Conservation (phyloP, 192 early-diverging fungal species). For the Coemansia sp. region DNA sequence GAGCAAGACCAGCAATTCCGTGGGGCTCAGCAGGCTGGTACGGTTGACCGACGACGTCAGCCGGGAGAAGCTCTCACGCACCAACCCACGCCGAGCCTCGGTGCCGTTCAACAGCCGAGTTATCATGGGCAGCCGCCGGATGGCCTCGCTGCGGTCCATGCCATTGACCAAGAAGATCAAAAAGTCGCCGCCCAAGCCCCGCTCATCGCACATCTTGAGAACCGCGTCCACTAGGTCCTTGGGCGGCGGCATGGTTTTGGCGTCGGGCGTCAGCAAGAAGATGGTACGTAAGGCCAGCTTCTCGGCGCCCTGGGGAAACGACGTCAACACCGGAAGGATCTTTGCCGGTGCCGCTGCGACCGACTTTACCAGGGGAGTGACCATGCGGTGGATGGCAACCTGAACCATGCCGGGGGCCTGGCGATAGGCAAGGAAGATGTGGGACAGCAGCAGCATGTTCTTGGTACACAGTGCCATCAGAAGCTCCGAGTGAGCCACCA, state of each 20-base stretch:
- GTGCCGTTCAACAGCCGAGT: conserved; percentile 16
- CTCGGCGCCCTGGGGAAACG: conserved; percentile 34
- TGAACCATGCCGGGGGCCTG: conserved; percentile 7
- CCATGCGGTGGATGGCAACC: conserved; percentile 10
- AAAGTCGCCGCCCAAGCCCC: conserved; percentile 21
- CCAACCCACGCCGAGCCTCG: conserved; percentile 1
- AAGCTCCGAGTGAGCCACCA: conserved; percentile 28
- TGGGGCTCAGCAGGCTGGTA: conserved; percentile 41
- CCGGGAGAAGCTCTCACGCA: conserved; percentile 21
- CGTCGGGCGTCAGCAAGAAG: conserved; percentile 12
- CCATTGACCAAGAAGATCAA: conserved; percentile 23
- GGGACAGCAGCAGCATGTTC: conserved; percentile 21
- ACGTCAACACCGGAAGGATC: conserved; percentile 16
- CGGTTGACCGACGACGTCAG: conserved; percentile 25
- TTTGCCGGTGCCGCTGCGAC: conserved; percentile 10
- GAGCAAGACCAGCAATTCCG: conserved; percentile 34
- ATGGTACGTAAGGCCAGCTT: conserved; percentile 23
- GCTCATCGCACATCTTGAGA: conserved; percentile 21
- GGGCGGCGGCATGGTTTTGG: conserved; percentile 12
- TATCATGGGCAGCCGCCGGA: conserved; percentile 9
- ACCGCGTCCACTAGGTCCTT: conserved; percentile 32
- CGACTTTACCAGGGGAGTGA: conserved; percentile 37
- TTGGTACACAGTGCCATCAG: conserved; percentile 42
- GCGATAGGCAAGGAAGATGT: conserved; percentile 23
- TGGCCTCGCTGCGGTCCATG: conserved; percentile 10